phyloP scores from a whole-genome alignment of 208 protist species.

The Wallacemonas sp. region DNA sequence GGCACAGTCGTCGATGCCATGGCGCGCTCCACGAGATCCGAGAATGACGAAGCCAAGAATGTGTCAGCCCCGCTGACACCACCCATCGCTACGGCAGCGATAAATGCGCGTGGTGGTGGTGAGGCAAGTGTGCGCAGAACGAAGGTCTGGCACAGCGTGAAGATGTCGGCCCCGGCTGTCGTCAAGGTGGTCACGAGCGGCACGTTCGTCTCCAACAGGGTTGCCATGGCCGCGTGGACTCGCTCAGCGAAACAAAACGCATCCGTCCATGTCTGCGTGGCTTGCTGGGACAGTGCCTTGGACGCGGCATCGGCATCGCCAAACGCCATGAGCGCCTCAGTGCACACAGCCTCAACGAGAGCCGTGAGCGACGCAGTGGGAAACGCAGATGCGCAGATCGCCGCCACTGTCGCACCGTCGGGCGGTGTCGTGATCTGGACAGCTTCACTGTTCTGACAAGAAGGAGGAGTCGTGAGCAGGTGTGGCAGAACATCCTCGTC shows the following conservation, averaged over 20 bases:
- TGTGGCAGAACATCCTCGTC: constrained; percentile 40
- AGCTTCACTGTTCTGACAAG: no score
- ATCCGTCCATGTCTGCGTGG: background rate
- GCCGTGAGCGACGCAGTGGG: no score
- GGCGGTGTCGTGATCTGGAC: no score
- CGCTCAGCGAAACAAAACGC: background rate
- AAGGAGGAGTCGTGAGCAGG: no score
- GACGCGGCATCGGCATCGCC: background rate
- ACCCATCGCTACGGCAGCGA: background rate
- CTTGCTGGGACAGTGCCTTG: background rate
- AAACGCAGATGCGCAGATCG: background rate
- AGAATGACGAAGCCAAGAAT: background rate
- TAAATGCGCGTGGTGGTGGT: background rate
- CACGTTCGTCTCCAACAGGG: background rate
- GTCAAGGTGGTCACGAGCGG: background rate
- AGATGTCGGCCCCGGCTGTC: background rate
- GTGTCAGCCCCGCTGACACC: background rate
- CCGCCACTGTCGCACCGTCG: no score
- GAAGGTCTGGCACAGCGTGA: background rate
- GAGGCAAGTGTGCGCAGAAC: background rate
- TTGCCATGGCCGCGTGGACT: background rate
- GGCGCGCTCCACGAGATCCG: background rate
- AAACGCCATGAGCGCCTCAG: no score
- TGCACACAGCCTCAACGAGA: no score
- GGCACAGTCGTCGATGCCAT: background rate